Conservation (phyloP, 371 early-diverging fungal genomes). For the Mortierella sp. region DNA sequence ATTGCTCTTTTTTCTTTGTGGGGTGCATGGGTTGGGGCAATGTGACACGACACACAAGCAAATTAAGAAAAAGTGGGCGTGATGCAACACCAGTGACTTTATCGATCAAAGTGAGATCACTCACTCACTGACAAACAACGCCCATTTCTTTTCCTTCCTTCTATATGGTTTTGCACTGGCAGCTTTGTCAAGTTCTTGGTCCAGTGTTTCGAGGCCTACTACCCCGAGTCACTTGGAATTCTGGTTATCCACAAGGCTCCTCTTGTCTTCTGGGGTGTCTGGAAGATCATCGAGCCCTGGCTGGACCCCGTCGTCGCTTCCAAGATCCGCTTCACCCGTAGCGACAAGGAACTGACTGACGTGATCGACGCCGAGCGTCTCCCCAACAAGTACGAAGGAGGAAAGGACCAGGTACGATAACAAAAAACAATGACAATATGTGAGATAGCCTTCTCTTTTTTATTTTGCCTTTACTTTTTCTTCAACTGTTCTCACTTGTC, state of each 20-base stretch:
- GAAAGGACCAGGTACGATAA: slow-evolving; percentile 57
- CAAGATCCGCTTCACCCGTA: slow-evolving; percentile 88
- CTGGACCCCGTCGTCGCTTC: slow-evolving; percentile 93
- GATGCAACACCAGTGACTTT: background rate
- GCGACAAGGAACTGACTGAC: slow-evolving; percentile 69
- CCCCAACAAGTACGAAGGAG: slow-evolving; percentile 48
- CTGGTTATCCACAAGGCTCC: slow-evolving; percentile 88
- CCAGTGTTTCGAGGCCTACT: slow-evolving; percentile 86
- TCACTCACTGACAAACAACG: background rate
- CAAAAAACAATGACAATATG: slow-evolving; percentile 27
- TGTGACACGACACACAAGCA: background rate
- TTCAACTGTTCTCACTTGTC: background rate
- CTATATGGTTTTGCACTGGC: slow-evolving; percentile 48
- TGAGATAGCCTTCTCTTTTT: slow-evolving; percentile 2
- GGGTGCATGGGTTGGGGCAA: slow-evolving; percentile 1
- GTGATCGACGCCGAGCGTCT: slow-evolving; percentile 66
- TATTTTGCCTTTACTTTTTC: background rate
- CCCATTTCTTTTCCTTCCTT: background rate
- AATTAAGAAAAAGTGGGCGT: background rate
- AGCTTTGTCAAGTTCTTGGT: slow-evolving; percentile 86
- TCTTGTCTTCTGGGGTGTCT: slow-evolving; percentile 89
- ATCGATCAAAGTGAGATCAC: background rate
- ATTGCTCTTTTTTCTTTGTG: slow-evolving; percentile 6
- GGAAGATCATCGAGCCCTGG: slow-evolving; percentile 84
- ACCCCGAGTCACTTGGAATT: slow-evolving; percentile 90